Conservation (phyloP, 495 filamentous ascomycete genomes). For the Penicillium angulare region DNA sequence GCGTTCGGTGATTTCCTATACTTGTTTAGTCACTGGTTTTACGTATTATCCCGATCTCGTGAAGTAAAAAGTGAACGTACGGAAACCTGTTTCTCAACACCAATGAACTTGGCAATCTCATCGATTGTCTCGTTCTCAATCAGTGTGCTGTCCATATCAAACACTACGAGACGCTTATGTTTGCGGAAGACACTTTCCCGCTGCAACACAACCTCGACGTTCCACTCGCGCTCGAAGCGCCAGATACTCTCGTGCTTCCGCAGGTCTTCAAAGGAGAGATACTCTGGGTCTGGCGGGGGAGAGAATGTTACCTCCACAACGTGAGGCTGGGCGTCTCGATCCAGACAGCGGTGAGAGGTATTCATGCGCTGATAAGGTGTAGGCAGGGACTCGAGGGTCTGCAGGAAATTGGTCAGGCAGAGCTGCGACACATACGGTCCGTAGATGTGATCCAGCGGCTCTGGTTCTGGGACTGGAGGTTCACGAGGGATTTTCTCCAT, state of each 20-base stretch:
- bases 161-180: conserved; percentile 80
- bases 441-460: conserved; percentile 73
- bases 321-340: conserved; percentile 56
- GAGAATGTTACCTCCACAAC: conserved; percentile 71
- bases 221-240: conserved; percentile 83
- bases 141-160: conserved; percentile 97
- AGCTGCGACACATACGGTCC: conserved; percentile 74
- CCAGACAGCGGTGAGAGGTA: conserved; percentile 70
- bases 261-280: conserved; percentile 65
- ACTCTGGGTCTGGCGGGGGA: conserved; percentile 63
- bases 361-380: conserved; percentile 56
- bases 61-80: conserved; percentile 28
- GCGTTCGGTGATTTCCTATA: conserved; percentile 73
- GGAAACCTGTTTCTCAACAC: conserved; percentile 66
- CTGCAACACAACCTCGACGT: conserved; percentile 77
- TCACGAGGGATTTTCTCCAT: conserved; percentile 71
- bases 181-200: conserved; percentile 67
- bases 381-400: conserved; percentile 70
- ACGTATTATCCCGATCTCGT: not conserved
- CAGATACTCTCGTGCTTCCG: conserved; percentile 78
- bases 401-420: conserved; percentile 79
- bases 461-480: conserved; percentile 60
- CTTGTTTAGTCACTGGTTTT: conserved; percentile 12
- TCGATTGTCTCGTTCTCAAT: conserved; percentile 97
- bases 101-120: conserved; percentile 79